Base-by-base conservation (phyloP, 345 rosid genomes). In the Lumnitzera littorea region DNA sequence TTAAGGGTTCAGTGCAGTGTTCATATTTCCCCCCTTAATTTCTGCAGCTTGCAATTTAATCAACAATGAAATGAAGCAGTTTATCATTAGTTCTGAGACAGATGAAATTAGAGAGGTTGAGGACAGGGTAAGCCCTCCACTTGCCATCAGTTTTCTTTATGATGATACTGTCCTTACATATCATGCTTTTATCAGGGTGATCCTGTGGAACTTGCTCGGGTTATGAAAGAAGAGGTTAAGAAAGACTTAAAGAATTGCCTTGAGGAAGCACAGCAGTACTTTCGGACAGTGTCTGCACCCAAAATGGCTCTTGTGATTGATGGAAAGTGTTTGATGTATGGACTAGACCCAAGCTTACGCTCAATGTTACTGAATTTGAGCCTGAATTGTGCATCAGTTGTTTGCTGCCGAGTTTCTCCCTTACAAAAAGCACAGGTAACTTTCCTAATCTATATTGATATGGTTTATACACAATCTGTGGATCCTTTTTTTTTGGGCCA, bases 401-500 rank as follows among this genome's bases (percentile, higher is more conserved):
- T 91, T 68, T 94, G 99, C 79, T 94, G 99, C 66, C 91, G 99
- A 60, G 99, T 94, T 70, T 94, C 99, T 71, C 99, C 99, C 47
- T 73, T 94, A 60, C 99, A 94, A 81, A 94, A 94, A 77, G 99
- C 99, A 59, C 99, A 94, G 95, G 99, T 94, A 60, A 67, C 41
- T 36, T 36, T 36, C 11, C 43, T 9, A 36, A 36, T 36, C 31
- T 27, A 27, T 27, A 27, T 27, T 5, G 5, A 27, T 27, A 27
- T 27, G 31, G 31, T 27, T 27, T 27, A 27, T 5, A 27, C 3
- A 27, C 31, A 27, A 0, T 27, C 31, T 27, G 5, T 5, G 5
- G 31, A 27, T 27, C 5, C 5, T 27, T 5, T 27, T 27, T 5
- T 27, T 27, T 27, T 27, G 0, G 0, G 31, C 4, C 31, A 27